phyloP scores from a whole-genome alignment of 2,329 filamentous ascomycete genomes.

The Beauveria varroae region DNA sequence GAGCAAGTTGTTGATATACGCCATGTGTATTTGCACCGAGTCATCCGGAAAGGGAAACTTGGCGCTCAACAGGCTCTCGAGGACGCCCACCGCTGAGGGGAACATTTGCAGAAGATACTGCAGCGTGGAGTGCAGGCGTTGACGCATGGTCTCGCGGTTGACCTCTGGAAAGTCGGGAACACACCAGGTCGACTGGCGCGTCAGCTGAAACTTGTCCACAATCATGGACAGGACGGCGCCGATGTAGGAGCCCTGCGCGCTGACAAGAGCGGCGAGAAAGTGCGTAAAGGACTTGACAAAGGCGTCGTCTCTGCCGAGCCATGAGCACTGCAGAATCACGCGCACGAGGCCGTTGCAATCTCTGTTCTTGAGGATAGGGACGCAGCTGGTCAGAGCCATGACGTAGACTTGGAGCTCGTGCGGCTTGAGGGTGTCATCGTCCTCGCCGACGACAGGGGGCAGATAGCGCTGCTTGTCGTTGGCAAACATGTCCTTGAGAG shows the following conservation, averaged over 20 bases:
- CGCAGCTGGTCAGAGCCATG: conserved; percentile 53
- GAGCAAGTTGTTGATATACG: conserved; percentile 82
- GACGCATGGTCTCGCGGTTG: conserved; percentile 56
- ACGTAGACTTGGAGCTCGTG: conserved; percentile 55
- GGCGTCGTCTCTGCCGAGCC: conserved; percentile 56
- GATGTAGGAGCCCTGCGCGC: conserved; percentile 74
- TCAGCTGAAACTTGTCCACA: conserved; percentile 64
- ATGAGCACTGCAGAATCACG: conserved; percentile 52
- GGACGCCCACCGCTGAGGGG: conserved; percentile 64
- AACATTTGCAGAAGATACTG: conserved; percentile 72
- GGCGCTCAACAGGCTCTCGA: conserved; percentile 57
- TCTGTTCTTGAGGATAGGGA: conserved; percentile 51
- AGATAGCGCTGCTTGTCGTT: conserved; percentile 38
- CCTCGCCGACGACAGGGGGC: conserved; percentile 32
- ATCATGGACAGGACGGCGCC: conserved; percentile 70
- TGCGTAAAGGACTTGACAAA: conserved; percentile 62
- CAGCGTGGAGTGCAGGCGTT: conserved; percentile 68
- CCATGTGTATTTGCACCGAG: conserved; percentile 68
- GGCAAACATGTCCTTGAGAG: conserved; percentile 51
- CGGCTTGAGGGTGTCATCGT: conserved; percentile 41
- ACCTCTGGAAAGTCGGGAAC: conserved; percentile 51
- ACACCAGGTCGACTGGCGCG: conserved; percentile 36
- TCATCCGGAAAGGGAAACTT: conserved; percentile 75
- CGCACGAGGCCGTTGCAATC: conserved; percentile 52
- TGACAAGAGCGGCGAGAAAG: conserved; percentile 66